phyloP scores from a whole-genome alignment of 305 asterid genomes.

The Rubia occidens region DNA sequence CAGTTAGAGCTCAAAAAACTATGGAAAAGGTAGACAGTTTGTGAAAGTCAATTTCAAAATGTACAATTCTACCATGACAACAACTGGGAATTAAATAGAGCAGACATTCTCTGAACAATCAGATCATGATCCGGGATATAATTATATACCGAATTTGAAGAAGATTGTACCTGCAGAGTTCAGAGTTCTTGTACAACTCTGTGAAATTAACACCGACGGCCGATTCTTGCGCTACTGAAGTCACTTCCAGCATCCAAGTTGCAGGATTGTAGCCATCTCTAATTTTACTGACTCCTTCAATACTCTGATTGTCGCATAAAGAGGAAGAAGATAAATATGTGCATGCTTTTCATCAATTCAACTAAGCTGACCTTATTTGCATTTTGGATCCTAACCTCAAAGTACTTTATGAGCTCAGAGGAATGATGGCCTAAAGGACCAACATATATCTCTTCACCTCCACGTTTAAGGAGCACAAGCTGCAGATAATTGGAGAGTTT shows the following conservation, averaged over 20 bases:
- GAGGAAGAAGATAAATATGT: not conserved
- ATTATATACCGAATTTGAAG: not conserved
- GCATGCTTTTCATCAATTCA: not conserved
- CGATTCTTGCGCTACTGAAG: constrained; percentile 16
- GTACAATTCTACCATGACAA: not conserved
- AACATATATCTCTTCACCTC: constrained; percentile 58
- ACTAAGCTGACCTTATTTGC: not conserved
- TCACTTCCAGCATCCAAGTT: constrained; percentile 27
- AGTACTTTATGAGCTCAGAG: constrained; percentile 36
- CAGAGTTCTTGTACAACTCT: constrained; percentile 15
- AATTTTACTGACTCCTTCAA: constrained; percentile 17
- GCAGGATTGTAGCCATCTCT: constrained; percentile 25
- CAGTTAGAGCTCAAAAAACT: not conserved
- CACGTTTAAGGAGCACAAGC: constrained; percentile 36
- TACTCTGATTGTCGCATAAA: constrained; percentile 4
- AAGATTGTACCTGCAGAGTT: constrained; percentile 16
- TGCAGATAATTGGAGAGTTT: constrained; percentile 9
- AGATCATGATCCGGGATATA: not conserved
- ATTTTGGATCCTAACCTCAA: constrained; percentile 22
- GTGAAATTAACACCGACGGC: constrained; percentile 19
- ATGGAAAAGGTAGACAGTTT: not conserved
- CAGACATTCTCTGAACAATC: not conserved
- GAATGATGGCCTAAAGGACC: constrained; percentile 56
- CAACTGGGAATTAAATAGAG: not conserved
- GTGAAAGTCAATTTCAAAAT: not conserved